Base-by-base conservation (phyloP, 148 eudicot genomes). In the Chenopodium quinoa region DNA sequence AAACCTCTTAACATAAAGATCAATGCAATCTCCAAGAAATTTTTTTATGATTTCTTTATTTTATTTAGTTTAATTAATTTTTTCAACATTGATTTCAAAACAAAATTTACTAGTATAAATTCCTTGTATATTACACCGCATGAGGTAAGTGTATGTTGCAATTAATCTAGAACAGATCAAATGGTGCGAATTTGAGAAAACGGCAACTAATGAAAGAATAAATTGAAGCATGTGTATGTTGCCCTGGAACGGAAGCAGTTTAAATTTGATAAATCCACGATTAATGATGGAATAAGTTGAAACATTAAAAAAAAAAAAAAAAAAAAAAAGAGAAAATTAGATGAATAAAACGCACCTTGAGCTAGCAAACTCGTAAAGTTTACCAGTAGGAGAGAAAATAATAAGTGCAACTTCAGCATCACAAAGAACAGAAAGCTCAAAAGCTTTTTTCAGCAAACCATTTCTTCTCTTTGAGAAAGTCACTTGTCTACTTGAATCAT, bases 381-480 rank as follows among this genome's bases (percentile, higher is more conserved):
- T 90, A 7, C 92, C 92, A 70, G 82, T 81, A 17, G 93, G 81
- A 71, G 95, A 90, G 83, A 92, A 92, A 80, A 92, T 81, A 20
- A 90, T 80, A 64, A 92, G 91, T 37, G 93, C 91, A 81, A 87
- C 88, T 81, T 89, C 93, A 80, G 91, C 91, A 84, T 89, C 94
- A 84, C 94, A 91, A 54, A 91, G 94, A 78, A 91, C 91, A 9
- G 94, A 90, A 32, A 91, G 86, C 78, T 91, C 92, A 79, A 80
- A 91, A 1, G 94, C 92, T 84, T 91, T 91, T 87, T 91, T 91
- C 40, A 91, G 67, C 71, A 91, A 88, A 22, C 94, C 94, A 82
- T 89, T 90, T 87, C 94, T 90, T 37, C 94, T 86, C 85, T 91
- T 91, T 12, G 94, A 91, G 79, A 91, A 92, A 7, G 95, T 92